Percentiles rank a stretch among this genome's conserved stretches.
Evolutionary conservation across 139 green algal genomes (phyloP).

Genomic region (Gonium pectorale): DNA sequence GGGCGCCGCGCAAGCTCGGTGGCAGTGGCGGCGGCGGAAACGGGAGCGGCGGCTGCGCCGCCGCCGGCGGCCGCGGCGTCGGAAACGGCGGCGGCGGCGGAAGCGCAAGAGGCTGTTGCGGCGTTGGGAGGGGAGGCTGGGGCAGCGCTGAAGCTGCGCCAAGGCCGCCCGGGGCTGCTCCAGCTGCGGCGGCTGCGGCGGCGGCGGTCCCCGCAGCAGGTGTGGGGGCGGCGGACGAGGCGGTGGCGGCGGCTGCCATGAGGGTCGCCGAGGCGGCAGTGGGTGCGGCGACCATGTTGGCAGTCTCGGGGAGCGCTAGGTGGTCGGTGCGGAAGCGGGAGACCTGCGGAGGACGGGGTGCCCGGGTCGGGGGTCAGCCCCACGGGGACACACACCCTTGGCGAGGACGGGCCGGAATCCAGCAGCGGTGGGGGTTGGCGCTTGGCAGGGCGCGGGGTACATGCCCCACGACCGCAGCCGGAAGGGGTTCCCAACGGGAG

Average conservation of each 20-base stretch:
- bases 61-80: not conserved
- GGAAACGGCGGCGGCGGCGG: not conserved
- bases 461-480: too few species aligned
- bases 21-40: too few species aligned
- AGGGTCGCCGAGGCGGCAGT: slow-evolving; percentile 25
- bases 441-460: too few species aligned
- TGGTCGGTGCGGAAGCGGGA: slow-evolving; percentile 76
- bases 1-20: too few species aligned
- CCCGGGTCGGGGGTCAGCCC: not conserved
- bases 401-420: too few species aligned
- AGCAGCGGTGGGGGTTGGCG: too few species aligned
- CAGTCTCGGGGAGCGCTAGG: slow-evolving; percentile 74
- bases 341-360: slow-evolving; percentile 1
- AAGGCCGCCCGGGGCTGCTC: too few species aligned
- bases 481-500: too few species aligned
- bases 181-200: slow-evolving; percentile 1
- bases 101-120: not conserved
- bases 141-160: not conserved
- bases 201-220: too few species aligned
- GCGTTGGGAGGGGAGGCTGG: not conserved
- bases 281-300: not conserved
- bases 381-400: too few species aligned
- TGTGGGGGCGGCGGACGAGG: not conserved
- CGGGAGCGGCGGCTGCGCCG: not conserved
- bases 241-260: not conserved